phyloP scores from a whole-genome alignment of 2,329 filamentous ascomycete genomes.

The Podosphaera xanthii region DNA sequence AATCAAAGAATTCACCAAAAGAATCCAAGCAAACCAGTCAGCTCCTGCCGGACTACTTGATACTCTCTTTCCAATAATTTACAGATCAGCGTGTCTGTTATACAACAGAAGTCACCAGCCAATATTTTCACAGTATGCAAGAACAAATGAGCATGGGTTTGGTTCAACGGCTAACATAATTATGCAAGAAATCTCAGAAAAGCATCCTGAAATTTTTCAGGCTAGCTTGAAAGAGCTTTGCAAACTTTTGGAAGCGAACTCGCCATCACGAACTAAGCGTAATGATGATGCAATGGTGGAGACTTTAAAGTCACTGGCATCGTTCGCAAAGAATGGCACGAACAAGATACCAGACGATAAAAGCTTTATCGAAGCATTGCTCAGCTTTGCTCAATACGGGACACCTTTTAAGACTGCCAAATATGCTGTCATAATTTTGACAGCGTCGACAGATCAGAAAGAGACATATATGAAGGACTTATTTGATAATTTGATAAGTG shows the following conservation, averaged over 20 bases:
- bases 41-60: constrained; percentile 42
- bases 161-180: constrained; percentile 67
- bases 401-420: constrained; percentile 67
- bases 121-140: constrained; percentile 69
- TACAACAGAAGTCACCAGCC: constrained; percentile 91
- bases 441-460: constrained; percentile 48
- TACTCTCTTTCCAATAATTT: constrained; percentile 61
- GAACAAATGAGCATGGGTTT: constrained; percentile 59
- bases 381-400: constrained; percentile 64
- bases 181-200: constrained; percentile 74
- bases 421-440: constrained; percentile 76
- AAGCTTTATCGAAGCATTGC: constrained; percentile 60
- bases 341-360: constrained; percentile 62
- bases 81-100: constrained; percentile 60
- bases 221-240: constrained; percentile 82
- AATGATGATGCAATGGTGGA: constrained; percentile 64
- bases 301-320: constrained; percentile 80
- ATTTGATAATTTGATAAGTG: constrained; percentile 49
- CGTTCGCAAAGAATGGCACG: constrained; percentile 63
- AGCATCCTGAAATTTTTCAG: constrained; percentile 76
- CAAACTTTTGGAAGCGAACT: constrained; percentile 60
- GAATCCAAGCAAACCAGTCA: constrained; percentile 44
- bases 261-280: constrained; percentile 41
- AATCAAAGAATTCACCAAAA: constrained; percentile 71
- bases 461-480: constrained; percentile 73